phyloP scores from a whole-genome alignment of 768 basidiomycete species.

The Termitomyces heimii region DNA sequence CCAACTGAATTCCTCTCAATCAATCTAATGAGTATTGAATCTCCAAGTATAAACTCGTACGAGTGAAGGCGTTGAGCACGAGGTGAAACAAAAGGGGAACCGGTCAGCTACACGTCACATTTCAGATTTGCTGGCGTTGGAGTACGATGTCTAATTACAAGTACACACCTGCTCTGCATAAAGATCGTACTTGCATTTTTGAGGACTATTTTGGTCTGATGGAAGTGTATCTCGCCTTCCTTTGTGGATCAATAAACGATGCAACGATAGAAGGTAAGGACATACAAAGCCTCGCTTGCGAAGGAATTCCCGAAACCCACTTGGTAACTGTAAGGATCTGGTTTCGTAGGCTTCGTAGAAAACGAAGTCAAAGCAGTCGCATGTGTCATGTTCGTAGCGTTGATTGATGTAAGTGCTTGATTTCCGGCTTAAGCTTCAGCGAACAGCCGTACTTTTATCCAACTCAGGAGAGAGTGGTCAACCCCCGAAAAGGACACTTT shows the following conservation, averaged over 20 bases:
- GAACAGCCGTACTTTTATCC: neutral
- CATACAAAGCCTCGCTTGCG: constrained; percentile 50
- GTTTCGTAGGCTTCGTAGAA: constrained; percentile 27
- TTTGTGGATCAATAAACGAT: neutral
- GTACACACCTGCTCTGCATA: constrained; percentile 48
- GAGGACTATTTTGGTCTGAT: constrained; percentile 53
- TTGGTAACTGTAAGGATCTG: constrained; percentile 54
- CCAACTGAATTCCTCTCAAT: constrained; percentile 33
- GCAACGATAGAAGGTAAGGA: neutral
- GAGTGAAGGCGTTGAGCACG: constrained; percentile 45
- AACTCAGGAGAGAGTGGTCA: neutral
- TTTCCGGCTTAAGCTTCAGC: neutral
- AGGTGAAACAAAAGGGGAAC: constrained; percentile 55
- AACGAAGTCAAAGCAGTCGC: constrained; percentile 36
- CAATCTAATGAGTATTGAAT: neutral
- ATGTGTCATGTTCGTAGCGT: constrained; percentile 15
- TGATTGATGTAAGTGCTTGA: neutral
- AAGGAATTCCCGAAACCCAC: constrained; percentile 55
- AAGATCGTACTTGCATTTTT: constrained; percentile 56
- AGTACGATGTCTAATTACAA: neutral
- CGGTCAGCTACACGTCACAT: constrained; percentile 43
- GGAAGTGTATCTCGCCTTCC: constrained; percentile 52
- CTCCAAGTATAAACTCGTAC: constrained; percentile 23
- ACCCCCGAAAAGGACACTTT: neutral
- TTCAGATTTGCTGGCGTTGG: neutral